Conservation (phyloP, 139 green algal species). For the Deuterostichococcus epilithicus region DNA sequence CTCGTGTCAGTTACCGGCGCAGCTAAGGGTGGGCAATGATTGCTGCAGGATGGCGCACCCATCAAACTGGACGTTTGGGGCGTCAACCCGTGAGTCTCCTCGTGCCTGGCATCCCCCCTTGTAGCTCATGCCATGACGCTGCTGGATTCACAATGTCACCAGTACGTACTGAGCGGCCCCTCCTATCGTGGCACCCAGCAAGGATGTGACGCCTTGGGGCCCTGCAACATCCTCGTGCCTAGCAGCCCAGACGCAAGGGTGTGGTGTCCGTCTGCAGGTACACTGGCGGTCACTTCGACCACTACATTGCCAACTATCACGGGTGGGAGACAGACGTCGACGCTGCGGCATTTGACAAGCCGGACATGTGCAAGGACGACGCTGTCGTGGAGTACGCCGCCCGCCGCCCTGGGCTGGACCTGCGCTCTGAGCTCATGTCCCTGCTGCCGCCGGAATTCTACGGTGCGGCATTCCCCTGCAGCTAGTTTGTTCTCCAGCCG, state of each 20-base stretch:
- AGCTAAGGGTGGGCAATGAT: background rate
- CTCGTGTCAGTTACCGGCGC: background rate
- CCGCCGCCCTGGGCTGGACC: background rate
- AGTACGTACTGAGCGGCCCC: too few species aligned
- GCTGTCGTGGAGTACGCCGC: background rate
- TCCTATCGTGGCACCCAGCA: too few species aligned
- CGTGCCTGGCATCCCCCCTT: background rate
- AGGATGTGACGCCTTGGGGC: too few species aligned
- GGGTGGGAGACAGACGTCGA: constrained; percentile 20
- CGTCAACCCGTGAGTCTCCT: constrained; percentile 27
- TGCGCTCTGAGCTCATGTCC: background rate
- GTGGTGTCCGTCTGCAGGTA: too few species aligned
- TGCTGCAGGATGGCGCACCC: constrained; percentile 20
- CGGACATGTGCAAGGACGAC: constrained; percentile 16
- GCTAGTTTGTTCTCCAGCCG: background rate
- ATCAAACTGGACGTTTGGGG: constrained; percentile 38
- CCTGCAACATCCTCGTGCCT: too few species aligned
- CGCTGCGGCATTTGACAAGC: constrained; percentile 21
- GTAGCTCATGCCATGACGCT: too few species aligned
- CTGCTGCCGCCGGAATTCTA: constrained; percentile 24
- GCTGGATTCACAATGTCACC: too few species aligned
- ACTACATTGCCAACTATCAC: constrained; percentile 32
- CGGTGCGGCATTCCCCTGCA: constrained; percentile 1
- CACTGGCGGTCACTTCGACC: constrained; percentile 46
- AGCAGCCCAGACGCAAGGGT: too few species aligned